Base-by-base conservation (phyloP, 306 rosid genomes). In the Erythrophleum fordii region DNA sequence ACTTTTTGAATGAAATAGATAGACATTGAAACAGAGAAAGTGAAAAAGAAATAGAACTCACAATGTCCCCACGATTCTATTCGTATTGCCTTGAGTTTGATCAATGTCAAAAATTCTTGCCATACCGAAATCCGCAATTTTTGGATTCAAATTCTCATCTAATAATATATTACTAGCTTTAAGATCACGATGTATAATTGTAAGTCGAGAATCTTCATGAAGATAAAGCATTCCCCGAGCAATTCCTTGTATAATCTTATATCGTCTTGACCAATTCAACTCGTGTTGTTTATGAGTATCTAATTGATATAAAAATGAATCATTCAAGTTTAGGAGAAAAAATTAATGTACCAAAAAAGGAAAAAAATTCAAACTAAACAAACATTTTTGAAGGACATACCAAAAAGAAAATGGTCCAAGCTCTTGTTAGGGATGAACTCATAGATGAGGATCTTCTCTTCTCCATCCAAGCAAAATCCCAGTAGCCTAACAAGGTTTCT, bases 351-450 rank as follows among this genome's bases (percentile, higher is more conserved):
- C 16, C 5, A 55, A 23, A 8, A 56, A 23, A 7, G 6, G 68
- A 37, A 9, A 29, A 22, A 16, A 62, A 31, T 2, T 17, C 8
- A 62, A 16, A 12, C 11, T 5, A 23, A 51, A 23, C 14, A 56
- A 56, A 45, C 34, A 74, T 42, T 31, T 69, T 31, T 46, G 65
- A 76, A 48, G 45, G 51, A 70, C 75, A 37, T 59, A 71, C 85
- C 75, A 28, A 61, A 77, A 51, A 80, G 70, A 52, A 86, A 80
- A 72, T 59, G 29, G 25, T 86, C 88, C 0, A 84, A 58, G 69
- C 89, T 86, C 73, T 80, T 77, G 79, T 83, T 86, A n/a, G 87
- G 39, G 46, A 83, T 48, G 22, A 76, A 83, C 37, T 87, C 88
- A 4, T 82, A 87, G 6, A 87, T 48, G 6, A 87, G 88, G 59